phyloP scores from a whole-genome alignment of 192 early-diverging fungal genomes.

The Backusella tarrabulga region DNA sequence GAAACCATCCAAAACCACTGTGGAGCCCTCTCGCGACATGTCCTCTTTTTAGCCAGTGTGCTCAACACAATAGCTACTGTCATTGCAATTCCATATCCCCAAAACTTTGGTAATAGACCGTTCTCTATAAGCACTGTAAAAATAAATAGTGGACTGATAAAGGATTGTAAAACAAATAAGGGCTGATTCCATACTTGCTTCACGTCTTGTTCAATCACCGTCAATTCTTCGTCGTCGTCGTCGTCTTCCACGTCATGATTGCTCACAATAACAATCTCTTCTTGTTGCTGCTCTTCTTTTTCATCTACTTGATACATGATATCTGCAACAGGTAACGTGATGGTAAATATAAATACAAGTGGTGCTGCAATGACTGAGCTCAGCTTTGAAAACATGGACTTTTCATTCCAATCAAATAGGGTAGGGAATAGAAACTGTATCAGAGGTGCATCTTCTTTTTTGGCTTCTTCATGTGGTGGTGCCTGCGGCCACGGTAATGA shows the following conservation, averaged over 20 bases:
- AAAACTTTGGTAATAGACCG: slow-evolving; percentile 3
- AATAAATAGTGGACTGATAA: background rate
- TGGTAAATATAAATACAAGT: slow-evolving; percentile 46
- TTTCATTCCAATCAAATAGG: slow-evolving; percentile 48
- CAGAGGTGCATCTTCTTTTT: background rate
- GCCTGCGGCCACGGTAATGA: background rate
- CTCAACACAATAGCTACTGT: slow-evolving; percentile 29
- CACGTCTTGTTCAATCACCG: background rate
- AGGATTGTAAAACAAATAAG: background rate
- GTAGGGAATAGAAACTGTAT: slow-evolving; percentile 47
- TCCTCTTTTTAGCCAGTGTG: slow-evolving; percentile 13
- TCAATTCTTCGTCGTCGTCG: background rate
- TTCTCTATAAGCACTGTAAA: slow-evolving; percentile 6
- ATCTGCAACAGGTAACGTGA: slow-evolving; percentile 65
- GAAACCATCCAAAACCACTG: slow-evolving; percentile 41
- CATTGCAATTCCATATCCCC: slow-evolving; percentile 23
- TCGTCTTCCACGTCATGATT: background rate
- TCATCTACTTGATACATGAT: slow-evolving; percentile 25
- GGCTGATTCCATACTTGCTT: background rate
- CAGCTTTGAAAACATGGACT: slow-evolving; percentile 43
- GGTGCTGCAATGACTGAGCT: slow-evolving; percentile 50
- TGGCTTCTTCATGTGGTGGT: slow-evolving; percentile 16
- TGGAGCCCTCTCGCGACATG: slow-evolving; percentile 36
- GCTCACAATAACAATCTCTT: background rate
- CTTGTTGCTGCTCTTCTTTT: slow-evolving; percentile 7